Evolutionary conservation across 1,284 basidiomycete genomes (phyloP).

Genomic region (Cutaneotrichosporon daszewskae): DNA sequence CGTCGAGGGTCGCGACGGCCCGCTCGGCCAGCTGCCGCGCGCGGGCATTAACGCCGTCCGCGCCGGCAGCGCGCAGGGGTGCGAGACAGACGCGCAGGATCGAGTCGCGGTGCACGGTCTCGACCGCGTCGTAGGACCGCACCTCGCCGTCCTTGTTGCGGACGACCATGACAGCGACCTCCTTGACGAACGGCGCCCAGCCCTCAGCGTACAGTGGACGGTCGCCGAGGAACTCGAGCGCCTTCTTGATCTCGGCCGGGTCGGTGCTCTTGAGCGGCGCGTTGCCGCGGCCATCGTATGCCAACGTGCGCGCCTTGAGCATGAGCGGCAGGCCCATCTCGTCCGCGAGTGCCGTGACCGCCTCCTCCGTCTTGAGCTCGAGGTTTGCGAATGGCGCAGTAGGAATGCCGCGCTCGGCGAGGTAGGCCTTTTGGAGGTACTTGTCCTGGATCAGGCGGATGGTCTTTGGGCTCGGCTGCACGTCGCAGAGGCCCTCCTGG

Average conservation of each 20-base stretch:
- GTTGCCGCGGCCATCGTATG: slow-evolving; percentile 96
- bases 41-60: slow-evolving; percentile 55
- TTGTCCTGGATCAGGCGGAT: slow-evolving; percentile 95
- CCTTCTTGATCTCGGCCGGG: slow-evolving; percentile 54
- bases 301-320: slow-evolving; percentile 91
- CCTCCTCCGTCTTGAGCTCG: slow-evolving; percentile 46
- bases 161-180: slow-evolving; percentile 97
- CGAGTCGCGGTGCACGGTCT: slow-evolving; percentile 91
- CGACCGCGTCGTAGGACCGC: slow-evolving; percentile 81
- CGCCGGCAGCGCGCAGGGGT: slow-evolving; percentile 58
- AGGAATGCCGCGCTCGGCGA: slow-evolving; percentile 58
- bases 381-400: slow-evolving; percentile 68
- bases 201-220: slow-evolving; percentile 82
- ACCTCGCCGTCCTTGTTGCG: slow-evolving; percentile 70
- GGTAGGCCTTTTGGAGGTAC: slow-evolving; percentile 77
- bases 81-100: slow-evolving; percentile 87
- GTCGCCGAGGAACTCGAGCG: slow-evolving; percentile 61
- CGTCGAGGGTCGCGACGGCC: slow-evolving; percentile 72
- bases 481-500: slow-evolving; percentile 54
- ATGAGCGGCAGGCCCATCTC: slow-evolving; percentile 81
- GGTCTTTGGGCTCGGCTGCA: slow-evolving; percentile 80
- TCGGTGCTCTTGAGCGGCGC: slow-evolving; percentile 61
- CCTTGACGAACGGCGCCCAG: slow-evolving; percentile 83
- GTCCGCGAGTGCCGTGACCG: slow-evolving; percentile 55
- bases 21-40: slow-evolving; percentile 74